Evolutionary conservation across 495 filamentous ascomycete genomes (phyloP).

Genomic region (Aspergillus sclerotioniger): DNA sequence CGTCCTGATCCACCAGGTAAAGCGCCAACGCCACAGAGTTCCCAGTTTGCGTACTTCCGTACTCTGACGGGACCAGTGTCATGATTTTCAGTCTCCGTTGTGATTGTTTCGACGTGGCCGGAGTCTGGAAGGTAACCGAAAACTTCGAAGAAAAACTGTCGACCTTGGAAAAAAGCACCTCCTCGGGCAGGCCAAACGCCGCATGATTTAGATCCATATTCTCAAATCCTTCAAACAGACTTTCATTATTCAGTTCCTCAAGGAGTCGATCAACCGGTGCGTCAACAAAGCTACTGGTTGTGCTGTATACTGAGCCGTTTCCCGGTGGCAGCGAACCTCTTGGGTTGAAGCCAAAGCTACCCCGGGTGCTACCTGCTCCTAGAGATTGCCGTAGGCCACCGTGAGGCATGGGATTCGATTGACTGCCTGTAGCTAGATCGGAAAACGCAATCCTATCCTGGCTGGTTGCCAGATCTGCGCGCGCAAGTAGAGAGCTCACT

Average conservation of each 20-base stretch:
- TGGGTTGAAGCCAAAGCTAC: constrained; percentile 55
- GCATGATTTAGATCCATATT: constrained; percentile 70
- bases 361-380: constrained; percentile 61
- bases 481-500: constrained; percentile 89
- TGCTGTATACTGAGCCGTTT: constrained; percentile 42
- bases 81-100: constrained; percentile 58
- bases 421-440: constrained; percentile 58
- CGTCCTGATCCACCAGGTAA: constrained; percentile 65
- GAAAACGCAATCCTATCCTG: constrained; percentile 74
- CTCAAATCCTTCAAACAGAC: constrained; percentile 65
- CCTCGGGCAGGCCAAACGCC: constrained; percentile 66
- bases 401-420: constrained; percentile 43
- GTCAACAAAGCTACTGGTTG: constrained; percentile 56
- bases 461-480: constrained; percentile 77
- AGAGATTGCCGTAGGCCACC: constrained; percentile 71
- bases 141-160: constrained; percentile 66
- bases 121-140: constrained; percentile 54
- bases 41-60: constrained; percentile 24
- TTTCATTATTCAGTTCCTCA: constrained; percentile 65
- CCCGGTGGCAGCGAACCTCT: constrained; percentile 42
- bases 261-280: constrained; percentile 69
- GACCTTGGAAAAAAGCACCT: constrained; percentile 70
- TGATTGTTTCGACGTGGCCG: constrained; percentile 42
- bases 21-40: constrained; percentile 53
- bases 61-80: constrained; percentile 59